phyloP scores from a whole-genome alignment of 1,284 basidiomycete genomes.

The Ustilago cynodontis region DNA sequence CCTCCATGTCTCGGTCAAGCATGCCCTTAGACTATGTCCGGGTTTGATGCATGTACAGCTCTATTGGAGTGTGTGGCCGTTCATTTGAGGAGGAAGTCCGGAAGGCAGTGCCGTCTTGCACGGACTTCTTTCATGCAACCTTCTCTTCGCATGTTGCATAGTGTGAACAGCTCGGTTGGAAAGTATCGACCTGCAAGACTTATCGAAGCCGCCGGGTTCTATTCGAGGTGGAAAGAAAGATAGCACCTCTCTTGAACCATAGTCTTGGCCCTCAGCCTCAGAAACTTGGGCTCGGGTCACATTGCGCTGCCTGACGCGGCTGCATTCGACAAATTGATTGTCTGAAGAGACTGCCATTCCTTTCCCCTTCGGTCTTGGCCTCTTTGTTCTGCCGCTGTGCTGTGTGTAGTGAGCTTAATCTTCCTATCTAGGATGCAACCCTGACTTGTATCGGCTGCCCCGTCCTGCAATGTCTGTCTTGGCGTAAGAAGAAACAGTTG shows the following conservation, averaged over 20 bases:
- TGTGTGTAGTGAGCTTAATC: not conserved
- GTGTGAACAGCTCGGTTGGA: not conserved
- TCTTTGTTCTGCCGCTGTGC: too few species aligned
- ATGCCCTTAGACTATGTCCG: not conserved
- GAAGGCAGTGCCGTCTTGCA: not conserved
- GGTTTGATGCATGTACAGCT: not conserved
- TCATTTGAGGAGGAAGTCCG: not conserved
- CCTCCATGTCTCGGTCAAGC: slow-evolving; percentile 2
- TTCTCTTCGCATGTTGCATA: not conserved
- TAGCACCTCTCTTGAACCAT: too few species aligned
- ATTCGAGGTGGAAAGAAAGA: too few species aligned
- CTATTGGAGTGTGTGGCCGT: not conserved
- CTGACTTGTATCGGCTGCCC: not conserved
- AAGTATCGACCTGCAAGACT: not conserved
- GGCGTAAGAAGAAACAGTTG: not conserved
- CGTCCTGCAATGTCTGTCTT: not conserved
- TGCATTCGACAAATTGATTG: too few species aligned
- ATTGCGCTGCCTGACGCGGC: too few species aligned
- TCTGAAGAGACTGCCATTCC: too few species aligned
- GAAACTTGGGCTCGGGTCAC: too few species aligned
- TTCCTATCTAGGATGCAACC: not conserved
- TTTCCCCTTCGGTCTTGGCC: too few species aligned
- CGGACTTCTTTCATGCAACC: not conserved
- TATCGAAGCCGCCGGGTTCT: too few species aligned
- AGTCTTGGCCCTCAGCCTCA: too few species aligned